Conservation (phyloP, 495 filamentous ascomycete species). For the Podospora bellae-mahoneyi region DNA sequence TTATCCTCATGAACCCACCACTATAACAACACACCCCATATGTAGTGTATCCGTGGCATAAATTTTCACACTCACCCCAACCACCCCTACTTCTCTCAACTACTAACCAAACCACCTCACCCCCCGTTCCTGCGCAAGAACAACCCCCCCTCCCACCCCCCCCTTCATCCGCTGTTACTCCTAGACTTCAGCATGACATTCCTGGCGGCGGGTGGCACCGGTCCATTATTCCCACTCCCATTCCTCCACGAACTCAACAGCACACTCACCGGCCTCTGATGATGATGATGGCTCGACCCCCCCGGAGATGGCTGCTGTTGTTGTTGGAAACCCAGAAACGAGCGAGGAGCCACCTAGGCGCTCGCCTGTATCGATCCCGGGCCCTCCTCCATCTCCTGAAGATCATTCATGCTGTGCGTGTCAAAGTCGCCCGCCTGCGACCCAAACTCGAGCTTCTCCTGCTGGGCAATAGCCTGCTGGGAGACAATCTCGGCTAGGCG, state of each 20-base stretch:
- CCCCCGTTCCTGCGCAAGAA: background rate
- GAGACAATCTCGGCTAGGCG: conserved; percentile 96
- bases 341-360: conserved; percentile 31
- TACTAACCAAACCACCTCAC: background rate
- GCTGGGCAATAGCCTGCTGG: conserved; percentile 88
- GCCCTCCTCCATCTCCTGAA: conserved; percentile 46
- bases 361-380: conserved; percentile 27
- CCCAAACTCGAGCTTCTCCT: conserved; percentile 69
- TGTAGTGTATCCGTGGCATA: background rate
- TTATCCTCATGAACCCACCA: background rate
- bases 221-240: conserved; percentile 6
- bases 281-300: background rate
- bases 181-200: conserved; percentile 12
- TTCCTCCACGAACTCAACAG: conserved; percentile 24
- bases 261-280: conserved; percentile 17
- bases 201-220: background rate
- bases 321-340: conserved; percentile 7
- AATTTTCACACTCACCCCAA: background rate
- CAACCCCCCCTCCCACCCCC: too few relatives aligned
- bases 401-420: conserved; percentile 35
- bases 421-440: conserved; percentile 39
- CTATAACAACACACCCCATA: background rate
- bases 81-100: too few relatives aligned
- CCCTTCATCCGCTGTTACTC: conserved; percentile 12
- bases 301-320: conserved; percentile 1